Evolutionary conservation across 371 early-diverging fungal genomes (phyloP), one percentile per base, ranked within the genome.

Genomic region (Circinella minor): DNA sequence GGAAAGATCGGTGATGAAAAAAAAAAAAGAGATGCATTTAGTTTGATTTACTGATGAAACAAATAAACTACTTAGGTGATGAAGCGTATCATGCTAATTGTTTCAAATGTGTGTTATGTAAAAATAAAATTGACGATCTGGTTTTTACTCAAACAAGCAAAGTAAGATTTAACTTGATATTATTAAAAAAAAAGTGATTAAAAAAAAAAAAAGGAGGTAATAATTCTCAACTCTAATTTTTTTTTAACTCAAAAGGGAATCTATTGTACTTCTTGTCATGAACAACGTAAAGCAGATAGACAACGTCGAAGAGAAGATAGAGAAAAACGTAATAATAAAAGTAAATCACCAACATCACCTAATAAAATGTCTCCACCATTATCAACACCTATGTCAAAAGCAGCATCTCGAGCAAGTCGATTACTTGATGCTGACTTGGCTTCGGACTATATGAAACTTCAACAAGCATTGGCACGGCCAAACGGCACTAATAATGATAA

Each of bases 41-140:
- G 27, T 27, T 27, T 27, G 27, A 27, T 27, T 51, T 14, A 13
- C 15, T 8, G 8, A 51, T 51, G 51, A 51, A n/a, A 34, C 57
- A 57, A 57, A 34, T 8, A 27, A 20, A 7, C 7, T 47, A 38
- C 3, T 66, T 71, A 90, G 92, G 90, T 11, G 91, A 93, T 61
- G 93, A 91, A 55, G 91, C 93, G 11, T 95, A 92, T 72, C 95
- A 95, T 68, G 89, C 91, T 15, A 91, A 91, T 47, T 95, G 94
- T 73, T 95, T 95, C 76, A 81, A 89, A 20, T 95, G 94, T 74
- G 81, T 86, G n/a, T 86, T 86, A 67, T 94, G 93, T 73, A 80
- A 86, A 66, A 80, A 88, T 60, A 86, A 86, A 68, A 93, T 93
- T 70, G 89, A 90, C 49, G 92, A 92, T 74, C 82, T 92, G 68